Evolutionary conservation across 1,139 yeast species (phyloP).

Genomic region (Magnusiomyces starmeri): DNA sequence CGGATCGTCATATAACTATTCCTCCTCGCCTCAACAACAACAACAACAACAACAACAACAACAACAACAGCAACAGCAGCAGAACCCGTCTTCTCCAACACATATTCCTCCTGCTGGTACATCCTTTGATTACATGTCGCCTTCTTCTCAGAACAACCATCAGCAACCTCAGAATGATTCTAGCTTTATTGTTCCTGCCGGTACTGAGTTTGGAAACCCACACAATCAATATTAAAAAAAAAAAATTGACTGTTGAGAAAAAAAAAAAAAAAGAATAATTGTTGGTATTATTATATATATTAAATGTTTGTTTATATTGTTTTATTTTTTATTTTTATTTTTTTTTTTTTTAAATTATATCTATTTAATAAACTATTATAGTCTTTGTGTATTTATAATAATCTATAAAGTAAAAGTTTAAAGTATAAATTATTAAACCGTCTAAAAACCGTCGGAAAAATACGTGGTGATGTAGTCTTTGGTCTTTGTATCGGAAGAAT

Average conservation of each 20-base stretch:
- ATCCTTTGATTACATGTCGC: not conserved
- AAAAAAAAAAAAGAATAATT: too few species aligned
- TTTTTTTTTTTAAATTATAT: too few species aligned
- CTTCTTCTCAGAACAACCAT: not conserved
- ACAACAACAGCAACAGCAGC: not conserved
- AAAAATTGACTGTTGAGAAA: too few species aligned
- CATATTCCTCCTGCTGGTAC: constrained; percentile 4
- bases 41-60: constrained; percentile 9
- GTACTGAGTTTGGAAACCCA: not conserved
- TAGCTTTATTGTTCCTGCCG: not conserved
- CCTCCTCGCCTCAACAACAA: not conserved
- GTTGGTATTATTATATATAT: not conserved
- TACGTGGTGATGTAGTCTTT: too few species aligned
- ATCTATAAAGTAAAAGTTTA: not conserved
- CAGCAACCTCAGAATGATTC: not conserved
- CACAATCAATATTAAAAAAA: not conserved
- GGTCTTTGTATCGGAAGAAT: too few species aligned
- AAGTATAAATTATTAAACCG: not conserved
- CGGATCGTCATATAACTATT: not conserved
- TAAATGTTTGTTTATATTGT: not conserved
- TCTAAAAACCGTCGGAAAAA: not conserved
- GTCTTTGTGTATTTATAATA: not conserved
- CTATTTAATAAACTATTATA: too few species aligned
- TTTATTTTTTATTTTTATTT: not conserved
- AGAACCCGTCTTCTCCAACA: not conserved